These are phyloP conservation scores for Trypethelium eluteriae DNA, from an alignment of 495 filamentous ascomycete species.

Conservation along the genomic window DNA sequence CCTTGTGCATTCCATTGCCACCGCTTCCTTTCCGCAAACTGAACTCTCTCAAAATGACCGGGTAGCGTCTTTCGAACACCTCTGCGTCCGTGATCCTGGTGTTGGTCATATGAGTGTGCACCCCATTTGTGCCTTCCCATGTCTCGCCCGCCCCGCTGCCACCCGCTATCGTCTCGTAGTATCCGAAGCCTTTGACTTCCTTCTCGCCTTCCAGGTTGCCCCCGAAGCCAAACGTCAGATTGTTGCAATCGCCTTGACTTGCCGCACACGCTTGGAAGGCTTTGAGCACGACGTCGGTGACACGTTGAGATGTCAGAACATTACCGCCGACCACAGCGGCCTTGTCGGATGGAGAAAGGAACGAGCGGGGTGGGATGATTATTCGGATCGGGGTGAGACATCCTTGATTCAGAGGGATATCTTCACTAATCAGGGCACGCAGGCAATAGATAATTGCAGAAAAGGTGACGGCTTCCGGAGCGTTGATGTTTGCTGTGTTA, in stretches of 20 bases:
- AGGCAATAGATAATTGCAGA: conserved; percentile 96
- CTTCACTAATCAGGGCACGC: conserved; percentile 81
- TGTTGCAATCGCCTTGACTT: conserved; percentile 88
- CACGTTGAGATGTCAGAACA: conserved; percentile 81
- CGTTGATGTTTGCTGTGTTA: conserved; percentile 68
- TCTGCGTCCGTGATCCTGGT: conserved; percentile 94
- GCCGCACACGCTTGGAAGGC: conserved; percentile 88
- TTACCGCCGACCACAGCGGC: conserved; percentile 95
- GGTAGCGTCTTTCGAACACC: conserved; percentile 91
- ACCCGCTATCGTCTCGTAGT: conserved; percentile 96
- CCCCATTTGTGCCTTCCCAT: conserved; percentile 84
- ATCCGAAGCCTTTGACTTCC: conserved; percentile 72
- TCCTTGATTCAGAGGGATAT: conserved; percentile 95
- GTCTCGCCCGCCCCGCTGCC: conserved; percentile 78
- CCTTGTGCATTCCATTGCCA: conserved; percentile 66
- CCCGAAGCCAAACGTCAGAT: conserved; percentile 77
- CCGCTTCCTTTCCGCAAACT: conserved; percentile 60
- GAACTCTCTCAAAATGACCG: conserved; percentile 78
- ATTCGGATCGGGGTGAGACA: conserved; percentile 84
- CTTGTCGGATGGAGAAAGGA: conserved; percentile 77
- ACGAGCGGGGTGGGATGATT: conserved; percentile 70
- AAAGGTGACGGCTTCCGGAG: conserved; percentile 88
- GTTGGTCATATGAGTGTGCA: conserved; percentile 99
- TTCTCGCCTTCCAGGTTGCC: conserved; percentile 49
- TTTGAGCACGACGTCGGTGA: conserved; percentile 89